These are phyloP conservation scores for Cyclanthera cordifolia DNA, from an alignment of 306 rosid species.

Conservation along the genomic window DNA sequence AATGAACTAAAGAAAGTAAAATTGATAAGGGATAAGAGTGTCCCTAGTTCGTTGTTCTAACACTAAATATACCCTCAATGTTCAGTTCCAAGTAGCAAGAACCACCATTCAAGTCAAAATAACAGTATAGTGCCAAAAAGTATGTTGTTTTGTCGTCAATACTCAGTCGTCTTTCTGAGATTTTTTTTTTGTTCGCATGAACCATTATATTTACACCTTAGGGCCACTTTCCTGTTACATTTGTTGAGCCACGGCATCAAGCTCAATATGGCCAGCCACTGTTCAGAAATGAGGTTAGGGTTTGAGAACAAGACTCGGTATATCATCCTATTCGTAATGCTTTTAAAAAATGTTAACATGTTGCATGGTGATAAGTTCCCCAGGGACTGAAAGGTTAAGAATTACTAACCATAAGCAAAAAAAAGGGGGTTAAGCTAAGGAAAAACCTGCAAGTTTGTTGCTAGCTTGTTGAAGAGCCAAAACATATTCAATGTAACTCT, in stretches of 20 bases:
- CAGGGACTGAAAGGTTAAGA: neutral
- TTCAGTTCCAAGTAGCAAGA: constrained; percentile 3
- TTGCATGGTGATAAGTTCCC: neutral
- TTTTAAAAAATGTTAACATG: neutral
- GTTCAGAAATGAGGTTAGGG: neutral
- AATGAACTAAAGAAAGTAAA: neutral
- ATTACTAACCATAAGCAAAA: neutral
- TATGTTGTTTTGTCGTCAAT: neutral
- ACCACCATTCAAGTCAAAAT: neutral
- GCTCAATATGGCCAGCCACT: neutral
- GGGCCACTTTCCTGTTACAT: neutral
- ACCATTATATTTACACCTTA: neutral
- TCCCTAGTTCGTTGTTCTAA: neutral
- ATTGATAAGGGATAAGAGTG: neutral
- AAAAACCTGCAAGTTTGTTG: constrained; percentile 22
- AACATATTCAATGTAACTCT: constrained; percentile 62
- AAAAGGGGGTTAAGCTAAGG: too few species aligned
- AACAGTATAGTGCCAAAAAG: neutral
- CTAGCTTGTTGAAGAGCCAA: constrained; percentile 89
- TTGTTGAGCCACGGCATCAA: neutral
- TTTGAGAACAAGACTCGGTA: neutral
- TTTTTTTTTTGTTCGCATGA: neutral
- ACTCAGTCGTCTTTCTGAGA: neutral
- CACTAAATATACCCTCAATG: neutral
- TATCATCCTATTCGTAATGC: neutral